Evolutionary conservation across 768 basidiomycete species (phyloP).

Genomic region (Mycena leptocephala): DNA sequence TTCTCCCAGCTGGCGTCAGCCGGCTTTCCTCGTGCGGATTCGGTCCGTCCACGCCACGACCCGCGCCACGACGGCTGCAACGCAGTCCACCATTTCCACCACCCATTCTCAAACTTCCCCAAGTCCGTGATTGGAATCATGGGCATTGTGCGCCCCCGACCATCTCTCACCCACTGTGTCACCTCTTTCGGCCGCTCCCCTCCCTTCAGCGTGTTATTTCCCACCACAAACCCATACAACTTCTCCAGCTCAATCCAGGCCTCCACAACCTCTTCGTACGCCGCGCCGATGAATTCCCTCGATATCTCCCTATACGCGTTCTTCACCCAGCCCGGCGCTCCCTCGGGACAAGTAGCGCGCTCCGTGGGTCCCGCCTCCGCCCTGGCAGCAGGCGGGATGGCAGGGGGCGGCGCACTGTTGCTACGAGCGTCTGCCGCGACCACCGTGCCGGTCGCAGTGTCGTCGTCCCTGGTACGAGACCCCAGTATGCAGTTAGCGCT

Average conservation of each 20-base stretch:
- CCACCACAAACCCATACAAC: background rate
- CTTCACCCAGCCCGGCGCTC: background rate
- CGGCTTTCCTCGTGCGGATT: too few species aligned
- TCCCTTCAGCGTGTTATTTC: background rate
- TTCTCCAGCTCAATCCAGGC: background rate
- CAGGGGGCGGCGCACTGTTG: too few species aligned
- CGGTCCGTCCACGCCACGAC: too few species aligned
- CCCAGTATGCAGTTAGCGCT: too few species aligned
- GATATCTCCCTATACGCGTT: background rate
- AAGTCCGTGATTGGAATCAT: background rate
- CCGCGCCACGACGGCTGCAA: background rate
- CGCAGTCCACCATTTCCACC: background rate
- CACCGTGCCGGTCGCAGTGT: too few species aligned
- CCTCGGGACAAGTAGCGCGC: too few species aligned
- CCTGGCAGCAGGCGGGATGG: too few species aligned
- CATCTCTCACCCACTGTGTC: background rate
- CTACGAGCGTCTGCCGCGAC: too few species aligned
- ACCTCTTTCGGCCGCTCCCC: background rate
- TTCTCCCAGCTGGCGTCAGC: too few species aligned
- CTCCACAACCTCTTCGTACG: background rate
- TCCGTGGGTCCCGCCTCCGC: too few species aligned
- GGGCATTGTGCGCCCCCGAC: background rate
- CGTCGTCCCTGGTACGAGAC: too few species aligned
- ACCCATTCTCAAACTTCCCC: background rate
- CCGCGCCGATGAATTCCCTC: background rate